These are phyloP conservation scores for Talaromyces thailandensis DNA, from an alignment of 495 filamentous ascomycete genomes.

Conservation along the genomic window DNA sequence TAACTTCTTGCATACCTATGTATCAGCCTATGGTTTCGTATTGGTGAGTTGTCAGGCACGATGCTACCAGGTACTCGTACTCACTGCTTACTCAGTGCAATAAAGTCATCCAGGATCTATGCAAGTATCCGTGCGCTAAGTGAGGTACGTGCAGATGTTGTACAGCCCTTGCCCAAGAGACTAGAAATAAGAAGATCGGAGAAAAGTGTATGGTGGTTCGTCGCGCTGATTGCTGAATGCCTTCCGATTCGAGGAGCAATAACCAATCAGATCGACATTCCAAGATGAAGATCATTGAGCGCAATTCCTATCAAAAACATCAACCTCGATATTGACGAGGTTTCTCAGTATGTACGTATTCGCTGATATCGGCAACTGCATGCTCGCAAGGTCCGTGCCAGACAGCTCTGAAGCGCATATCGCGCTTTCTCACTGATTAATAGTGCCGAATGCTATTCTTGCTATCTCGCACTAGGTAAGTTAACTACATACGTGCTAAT, in stretches of 20 bases:
- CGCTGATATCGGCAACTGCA: background rate
- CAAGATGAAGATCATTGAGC: background rate
- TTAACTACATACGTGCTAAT: background rate
- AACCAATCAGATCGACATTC: background rate
- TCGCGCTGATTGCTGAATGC: background rate
- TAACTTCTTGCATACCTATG: too few relatives aligned
- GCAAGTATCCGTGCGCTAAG: background rate
- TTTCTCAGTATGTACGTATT: background rate
- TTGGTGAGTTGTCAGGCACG: slow-evolving; percentile 1
- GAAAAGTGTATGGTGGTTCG: background rate
- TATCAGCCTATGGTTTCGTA: too few relatives aligned
- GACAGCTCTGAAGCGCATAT: background rate
- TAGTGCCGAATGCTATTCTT: background rate
- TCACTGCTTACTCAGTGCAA: background rate
- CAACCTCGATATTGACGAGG: background rate
- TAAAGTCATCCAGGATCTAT: background rate
- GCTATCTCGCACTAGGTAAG: background rate
- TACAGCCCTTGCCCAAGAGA: background rate
- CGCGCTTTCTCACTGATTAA: background rate
- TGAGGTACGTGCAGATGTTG: background rate
- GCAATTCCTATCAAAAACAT: too few relatives aligned
- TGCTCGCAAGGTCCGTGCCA: background rate
- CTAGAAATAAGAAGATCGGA: background rate
- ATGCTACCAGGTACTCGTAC: background rate
- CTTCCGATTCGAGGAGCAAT: background rate